These are phyloP conservation scores for Cyberlindnera xylosilytica DNA, from an alignment of 805 yeast species.

Conservation along the genomic window DNA sequence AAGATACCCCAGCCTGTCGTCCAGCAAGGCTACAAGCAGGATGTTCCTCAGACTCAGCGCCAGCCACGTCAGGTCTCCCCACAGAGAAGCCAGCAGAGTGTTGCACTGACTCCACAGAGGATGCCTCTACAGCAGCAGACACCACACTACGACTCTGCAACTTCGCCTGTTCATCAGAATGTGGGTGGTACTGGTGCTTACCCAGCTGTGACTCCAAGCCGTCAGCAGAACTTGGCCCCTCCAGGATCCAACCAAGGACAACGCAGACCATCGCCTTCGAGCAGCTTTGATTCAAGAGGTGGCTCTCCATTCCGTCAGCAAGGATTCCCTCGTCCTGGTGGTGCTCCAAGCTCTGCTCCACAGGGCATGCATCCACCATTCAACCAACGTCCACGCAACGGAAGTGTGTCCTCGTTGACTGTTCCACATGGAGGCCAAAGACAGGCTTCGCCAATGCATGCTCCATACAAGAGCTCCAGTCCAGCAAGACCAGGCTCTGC, in stretches of 20 bases:
- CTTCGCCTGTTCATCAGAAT: neutral
- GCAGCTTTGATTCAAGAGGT: slow-evolving; percentile 13
- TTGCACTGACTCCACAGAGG: neutral
- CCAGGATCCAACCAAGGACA: slow-evolving; percentile 5
- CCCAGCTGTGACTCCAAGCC: slow-evolving; percentile 1
- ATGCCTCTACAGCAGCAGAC: neutral
- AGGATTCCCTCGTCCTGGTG: slow-evolving; percentile 5
- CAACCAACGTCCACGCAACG: slow-evolving; percentile 4
- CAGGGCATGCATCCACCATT: neutral
- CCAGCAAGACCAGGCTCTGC: slow-evolving; percentile 10
- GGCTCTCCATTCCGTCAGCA: slow-evolving; percentile 16
- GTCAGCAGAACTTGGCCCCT: slow-evolving; percentile 8
- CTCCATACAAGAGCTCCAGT: slow-evolving; percentile 5
- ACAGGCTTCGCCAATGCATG: slow-evolving; percentile 10
- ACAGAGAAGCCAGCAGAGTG: neutral
- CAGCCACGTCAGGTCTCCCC: neutral
- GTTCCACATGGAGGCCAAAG: slow-evolving; percentile 4
- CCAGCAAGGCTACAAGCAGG: too few species aligned
- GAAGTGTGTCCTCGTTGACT: slow-evolving; percentile 12
- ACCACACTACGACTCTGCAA: neutral
- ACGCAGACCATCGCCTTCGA: slow-evolving; percentile 9
- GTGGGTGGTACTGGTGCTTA: neutral
- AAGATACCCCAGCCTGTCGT: too few species aligned
- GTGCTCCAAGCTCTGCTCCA: neutral
- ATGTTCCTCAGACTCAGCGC: neutral